Conservation (phyloP, 805 yeast genomes). For the Candida easanensis region DNA sequence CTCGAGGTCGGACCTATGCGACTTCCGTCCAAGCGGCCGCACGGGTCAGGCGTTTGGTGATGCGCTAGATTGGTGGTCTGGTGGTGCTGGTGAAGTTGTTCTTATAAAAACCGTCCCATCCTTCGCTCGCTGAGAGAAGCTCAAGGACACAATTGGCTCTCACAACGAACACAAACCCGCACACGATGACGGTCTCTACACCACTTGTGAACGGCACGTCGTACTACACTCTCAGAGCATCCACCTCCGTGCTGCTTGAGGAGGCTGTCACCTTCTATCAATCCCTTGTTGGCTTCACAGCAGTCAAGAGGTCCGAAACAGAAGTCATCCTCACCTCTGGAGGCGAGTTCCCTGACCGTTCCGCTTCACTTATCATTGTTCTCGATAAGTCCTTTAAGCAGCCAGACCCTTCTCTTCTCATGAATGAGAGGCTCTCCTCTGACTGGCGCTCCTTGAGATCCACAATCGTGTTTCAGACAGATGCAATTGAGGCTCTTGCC, state of each 20-base stretch:
- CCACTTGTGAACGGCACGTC: constrained; percentile 58
- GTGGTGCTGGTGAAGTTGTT: constrained; percentile 2
- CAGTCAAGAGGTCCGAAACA: constrained; percentile 23
- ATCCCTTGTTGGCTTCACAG: constrained; percentile 36
- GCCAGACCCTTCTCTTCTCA: constrained; percentile 28
- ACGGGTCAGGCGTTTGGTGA: neutral
- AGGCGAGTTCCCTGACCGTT: constrained; percentile 27
- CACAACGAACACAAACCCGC: neutral
- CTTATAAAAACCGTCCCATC: no score
- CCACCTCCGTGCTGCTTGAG: constrained; percentile 40
- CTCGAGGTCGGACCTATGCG: neutral
- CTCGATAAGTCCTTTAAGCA: constrained; percentile 22
- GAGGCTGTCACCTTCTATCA: constrained; percentile 57
- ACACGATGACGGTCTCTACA: constrained; percentile 12
- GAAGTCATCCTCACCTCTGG: constrained; percentile 31
- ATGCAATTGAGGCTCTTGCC: constrained; percentile 25
- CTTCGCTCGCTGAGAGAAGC: neutral
- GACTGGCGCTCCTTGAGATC: constrained; percentile 53
- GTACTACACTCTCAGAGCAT: constrained; percentile 50
- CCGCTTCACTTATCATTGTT: constrained; percentile 29
- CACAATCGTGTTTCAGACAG: constrained; percentile 36
- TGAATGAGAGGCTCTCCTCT: constrained; percentile 27
- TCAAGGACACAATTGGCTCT: neutral
- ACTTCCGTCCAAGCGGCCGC: neutral
- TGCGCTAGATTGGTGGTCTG: neutral